Percentiles rank a stretch among this genome's conserved stretches.
phyloP scores from a whole-genome alignment of 805 yeast genomes.

The Barnettozyma sucrosica region DNA sequence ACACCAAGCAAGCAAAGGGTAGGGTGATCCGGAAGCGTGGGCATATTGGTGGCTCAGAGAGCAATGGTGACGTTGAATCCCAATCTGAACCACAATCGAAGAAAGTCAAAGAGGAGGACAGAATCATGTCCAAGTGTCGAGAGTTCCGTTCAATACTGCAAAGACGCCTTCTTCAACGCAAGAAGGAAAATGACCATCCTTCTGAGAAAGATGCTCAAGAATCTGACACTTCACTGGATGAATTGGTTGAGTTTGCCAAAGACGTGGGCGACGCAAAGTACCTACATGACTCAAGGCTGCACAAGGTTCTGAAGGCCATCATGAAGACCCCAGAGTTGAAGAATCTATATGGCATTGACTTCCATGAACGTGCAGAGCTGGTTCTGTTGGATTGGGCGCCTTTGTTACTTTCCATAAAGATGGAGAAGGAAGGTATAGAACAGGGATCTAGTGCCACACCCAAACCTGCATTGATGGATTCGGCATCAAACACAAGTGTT shows the following conservation, averaged over 20 bases:
- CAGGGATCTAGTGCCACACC: not conserved
- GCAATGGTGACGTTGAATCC: not conserved
- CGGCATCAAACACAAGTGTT: not conserved
- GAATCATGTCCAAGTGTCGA: not conserved
- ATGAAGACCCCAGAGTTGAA: slow-evolving; percentile 34
- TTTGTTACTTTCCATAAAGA: slow-evolving; percentile 31
- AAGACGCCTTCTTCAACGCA: slow-evolving; percentile 41
- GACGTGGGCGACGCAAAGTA: slow-evolving; percentile 32
- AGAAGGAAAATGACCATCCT: slow-evolving; percentile 24
- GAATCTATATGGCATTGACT: slow-evolving; percentile 37
- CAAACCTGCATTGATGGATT: not conserved
- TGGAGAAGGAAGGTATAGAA: slow-evolving; percentile 22
- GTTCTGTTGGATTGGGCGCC: slow-evolving; percentile 38
- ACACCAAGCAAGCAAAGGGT: not conserved
- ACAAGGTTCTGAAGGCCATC: slow-evolving; percentile 46
- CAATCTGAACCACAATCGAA: not conserved
- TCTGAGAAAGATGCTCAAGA: slow-evolving; percentile 33
- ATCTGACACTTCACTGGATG: slow-evolving; percentile 29
- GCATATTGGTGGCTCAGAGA: not conserved
- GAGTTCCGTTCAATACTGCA: slow-evolving; percentile 42
- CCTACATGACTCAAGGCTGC: slow-evolving; percentile 40
- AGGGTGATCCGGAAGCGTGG: not conserved
- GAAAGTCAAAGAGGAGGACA: slow-evolving; percentile 1
- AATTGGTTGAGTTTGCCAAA: slow-evolving; percentile 36
- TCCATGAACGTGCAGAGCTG: slow-evolving; percentile 39